Percentiles rank a stretch among this genome's conserved stretches.
Conservation (phyloP, 108 stramenopile species). For the Fragilariopsis cylindrus region DNA sequence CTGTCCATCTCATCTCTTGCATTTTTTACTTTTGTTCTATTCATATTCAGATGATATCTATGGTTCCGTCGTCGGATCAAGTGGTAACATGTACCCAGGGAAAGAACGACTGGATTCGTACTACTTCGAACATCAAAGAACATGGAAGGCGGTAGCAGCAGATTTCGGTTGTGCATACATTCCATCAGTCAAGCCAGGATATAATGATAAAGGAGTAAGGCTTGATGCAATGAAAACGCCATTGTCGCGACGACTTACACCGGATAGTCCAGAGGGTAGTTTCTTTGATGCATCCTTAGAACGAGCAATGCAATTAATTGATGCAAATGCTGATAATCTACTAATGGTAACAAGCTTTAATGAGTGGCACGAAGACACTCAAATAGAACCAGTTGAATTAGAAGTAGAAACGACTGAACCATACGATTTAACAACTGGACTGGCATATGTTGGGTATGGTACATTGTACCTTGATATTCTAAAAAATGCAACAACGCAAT, state of each 20-base stretch:
- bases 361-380: conserved; percentile 46
- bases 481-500: too few species aligned
- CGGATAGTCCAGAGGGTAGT: conserved; percentile 10
- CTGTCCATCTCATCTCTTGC: background rate
- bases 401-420: conserved; percentile 8
- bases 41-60: conserved; percentile 16
- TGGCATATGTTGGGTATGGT: conserved; percentile 35
- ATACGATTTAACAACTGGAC: conserved; percentile 13
- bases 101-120: conserved; percentile 13
- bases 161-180: conserved; percentile 24
- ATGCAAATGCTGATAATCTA: conserved; percentile 15
- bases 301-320: conserved; percentile 18
- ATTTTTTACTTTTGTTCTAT: background rate
- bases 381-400: conserved; percentile 30
- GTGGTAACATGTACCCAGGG: conserved; percentile 14
- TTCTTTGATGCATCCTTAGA: conserved; percentile 25
- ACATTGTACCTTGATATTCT: conserved; percentile 37
- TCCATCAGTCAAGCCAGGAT: conserved; percentile 35
- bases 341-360: conserved; percentile 39
- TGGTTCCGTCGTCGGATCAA: conserved; percentile 2
- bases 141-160: conserved; percentile 21
- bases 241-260: conserved; percentile 22
- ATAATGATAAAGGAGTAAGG: conserved; percentile 34
- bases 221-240: conserved; percentile 20
- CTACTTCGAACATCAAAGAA: conserved; percentile 1